A percentile compares a stretch with the other conserved stretches of the same genome.
These are phyloP conservation scores for Euphrasia arctica DNA, from an alignment of 305 asterid species.

Conservation along the genomic window DNA sequence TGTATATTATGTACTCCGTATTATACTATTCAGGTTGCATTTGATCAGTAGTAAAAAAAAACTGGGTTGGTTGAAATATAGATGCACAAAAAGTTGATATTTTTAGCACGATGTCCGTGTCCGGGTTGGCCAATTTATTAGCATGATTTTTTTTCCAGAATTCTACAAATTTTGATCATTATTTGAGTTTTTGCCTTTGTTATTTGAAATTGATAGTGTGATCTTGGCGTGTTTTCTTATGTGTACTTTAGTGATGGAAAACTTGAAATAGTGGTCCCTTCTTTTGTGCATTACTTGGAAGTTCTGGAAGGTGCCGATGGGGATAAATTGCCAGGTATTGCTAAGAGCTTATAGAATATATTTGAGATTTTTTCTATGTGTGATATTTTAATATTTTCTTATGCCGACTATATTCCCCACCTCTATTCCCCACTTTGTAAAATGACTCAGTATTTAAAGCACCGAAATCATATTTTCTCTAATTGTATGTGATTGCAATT, in stretches of 20 bases:
- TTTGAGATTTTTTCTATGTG: too few relatives aligned
- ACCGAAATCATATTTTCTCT: too few relatives aligned
- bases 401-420: too few relatives aligned
- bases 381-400: too few relatives aligned
- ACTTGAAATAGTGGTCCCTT: conserved; percentile 90
- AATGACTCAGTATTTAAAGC: too few relatives aligned
- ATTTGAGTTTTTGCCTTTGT: neutral
- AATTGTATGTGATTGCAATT: conserved; percentile 12
- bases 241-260: conserved; percentile 74
- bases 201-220: conserved; percentile 14
- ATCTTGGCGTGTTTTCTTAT: conserved; percentile 23
- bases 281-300: conserved; percentile 98
- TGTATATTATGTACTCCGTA: too few relatives aligned
- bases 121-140: neutral
- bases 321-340: conserved; percentile 90
- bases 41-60: too few relatives aligned
- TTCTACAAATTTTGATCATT: neutral
- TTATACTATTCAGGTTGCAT: too few relatives aligned
- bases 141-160: neutral
- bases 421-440: too few relatives aligned
- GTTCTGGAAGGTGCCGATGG: conserved; percentile 99
- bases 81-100: conserved; percentile 15
- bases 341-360: neutral
- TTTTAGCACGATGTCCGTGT: conserved; percentile 8
- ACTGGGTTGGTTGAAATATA: conserved; percentile 29